Evolutionary conservation across 2,329 filamentous ascomycete species (phyloP), one percentile per base, ranked within the genome.

Genomic region (Raffaelea albimanens): DNA sequence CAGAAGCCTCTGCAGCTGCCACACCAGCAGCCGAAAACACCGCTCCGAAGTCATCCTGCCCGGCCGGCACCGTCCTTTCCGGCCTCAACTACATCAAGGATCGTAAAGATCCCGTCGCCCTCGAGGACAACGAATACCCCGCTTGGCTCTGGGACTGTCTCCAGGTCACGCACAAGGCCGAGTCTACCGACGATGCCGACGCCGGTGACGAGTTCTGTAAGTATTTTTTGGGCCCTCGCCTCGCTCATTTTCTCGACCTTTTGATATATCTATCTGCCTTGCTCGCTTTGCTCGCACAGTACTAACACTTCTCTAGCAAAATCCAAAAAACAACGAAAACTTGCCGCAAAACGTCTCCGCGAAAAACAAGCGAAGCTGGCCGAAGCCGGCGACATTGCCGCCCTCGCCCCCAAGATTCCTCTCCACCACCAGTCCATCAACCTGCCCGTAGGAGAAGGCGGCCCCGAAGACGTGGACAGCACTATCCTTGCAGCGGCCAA

Each of bases 1-100:
- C 47, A 23, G 47, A 39, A 44, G 60, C 58, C 48, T 56, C 59
- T 33, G 53, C 57, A 13, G 50, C 56, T 19, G 52, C 56, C 23
- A 25, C 51, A 41, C 19, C 55, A 31, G 21, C 49, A 1, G 38
- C 47, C n/a, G 39, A 29, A 38, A n/a, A 52, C 44, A 40, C 52
- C 34, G 29, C 48, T 7, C 22, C 44, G 16, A 40, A 34, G 25
- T 48, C 46, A 2, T n/a, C 20, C 3, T 48, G 46, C 56, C 69
- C 73, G 3, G 78, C 81, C 5, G 87, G 87, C 31, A 87, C 83
- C 14, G 67, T 80, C 14, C 70, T 94, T 39, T 80, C 72, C 47
- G 87, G 87, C 1, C 69, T 94, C 48, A 91, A 88, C 64, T 91
- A 85, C 65, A 66, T 82, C 59, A 93, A 93, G 69, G 79, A 77